Conservation (phyloP, 148 eudicot genomes). For the Rheum nobile region DNA sequence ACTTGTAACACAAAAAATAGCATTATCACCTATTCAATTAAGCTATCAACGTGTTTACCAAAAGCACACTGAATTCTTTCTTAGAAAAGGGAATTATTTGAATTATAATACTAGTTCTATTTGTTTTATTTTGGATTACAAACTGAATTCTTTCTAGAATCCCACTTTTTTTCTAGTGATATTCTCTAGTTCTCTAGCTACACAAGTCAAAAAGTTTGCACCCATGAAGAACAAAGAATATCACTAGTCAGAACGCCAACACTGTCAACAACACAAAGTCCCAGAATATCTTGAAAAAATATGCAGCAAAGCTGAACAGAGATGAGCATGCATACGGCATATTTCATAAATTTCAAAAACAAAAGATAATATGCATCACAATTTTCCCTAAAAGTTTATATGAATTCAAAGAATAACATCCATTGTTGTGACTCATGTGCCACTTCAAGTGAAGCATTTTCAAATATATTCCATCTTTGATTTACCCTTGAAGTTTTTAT, state of each 20-base stretch:
- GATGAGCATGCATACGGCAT: neutral
- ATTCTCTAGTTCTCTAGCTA: too few relatives aligned
- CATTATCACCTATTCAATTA: too few relatives aligned
- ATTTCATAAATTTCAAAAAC: neutral
- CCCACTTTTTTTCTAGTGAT: too few relatives aligned
- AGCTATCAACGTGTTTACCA: too few relatives aligned
- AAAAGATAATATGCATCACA: neutral
- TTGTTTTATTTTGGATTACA: too few relatives aligned
- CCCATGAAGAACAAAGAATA: too few relatives aligned
- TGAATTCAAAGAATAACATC: neutral
- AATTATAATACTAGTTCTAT: too few relatives aligned
- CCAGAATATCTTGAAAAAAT: neutral
- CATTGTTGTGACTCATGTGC: neutral
- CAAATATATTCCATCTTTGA: neutral
- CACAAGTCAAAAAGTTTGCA: too few relatives aligned
- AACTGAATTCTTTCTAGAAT: too few relatives aligned
- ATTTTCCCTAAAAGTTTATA: neutral
- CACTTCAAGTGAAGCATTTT: neutral
- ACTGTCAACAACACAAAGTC: neutral
- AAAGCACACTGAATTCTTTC: too few relatives aligned
- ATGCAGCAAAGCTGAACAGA: neutral
- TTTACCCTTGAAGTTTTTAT: neutral
- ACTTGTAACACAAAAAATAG: too few relatives aligned
- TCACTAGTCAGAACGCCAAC: neutral
- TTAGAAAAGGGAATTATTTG: too few relatives aligned